phyloP scores from a whole-genome alignment of 768 basidiomycete species.

The Russula brevipes region DNA sequence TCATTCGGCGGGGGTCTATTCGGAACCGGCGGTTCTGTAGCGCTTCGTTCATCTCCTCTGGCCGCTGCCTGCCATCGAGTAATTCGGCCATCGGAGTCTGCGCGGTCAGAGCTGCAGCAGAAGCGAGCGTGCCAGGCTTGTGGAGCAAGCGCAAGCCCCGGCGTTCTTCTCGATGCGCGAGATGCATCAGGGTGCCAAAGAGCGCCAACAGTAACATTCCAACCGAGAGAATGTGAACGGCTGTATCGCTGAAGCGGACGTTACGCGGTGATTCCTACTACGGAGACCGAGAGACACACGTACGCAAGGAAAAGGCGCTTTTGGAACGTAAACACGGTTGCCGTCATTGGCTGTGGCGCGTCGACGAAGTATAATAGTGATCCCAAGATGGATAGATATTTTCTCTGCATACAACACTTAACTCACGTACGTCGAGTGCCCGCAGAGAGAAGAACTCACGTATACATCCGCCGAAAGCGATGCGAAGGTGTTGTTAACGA shows the following conservation, averaged over 20 bases:
- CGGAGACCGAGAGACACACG: too few relatives aligned
- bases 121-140: constrained; percentile 49
- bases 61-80: constrained; percentile 38
- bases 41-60: constrained; percentile 38
- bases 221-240: constrained; percentile 41
- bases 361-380: constrained; percentile 47
- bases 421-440: background rate
- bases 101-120: constrained; percentile 50
- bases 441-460: constrained; percentile 34
- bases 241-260: constrained; percentile 27
- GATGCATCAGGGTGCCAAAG: constrained; percentile 41
- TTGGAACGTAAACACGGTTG: constrained; percentile 42
- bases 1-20: constrained; percentile 45
- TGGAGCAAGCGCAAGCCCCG: constrained; percentile 42
- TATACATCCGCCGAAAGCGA: constrained; percentile 42
- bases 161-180: constrained; percentile 44
- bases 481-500: constrained; percentile 32
- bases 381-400: constrained; percentile 47
- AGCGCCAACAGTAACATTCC: constrained; percentile 44
- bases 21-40: constrained; percentile 46
- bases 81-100: constrained; percentile 46
- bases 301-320: constrained; percentile 46
- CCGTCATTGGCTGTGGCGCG: constrained; percentile 32
- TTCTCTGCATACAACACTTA: constrained; percentile 31
- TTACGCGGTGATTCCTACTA: background rate